Conservation (phyloP, 352 stramenopile species). For the Pythium pyrilobum region DNA sequence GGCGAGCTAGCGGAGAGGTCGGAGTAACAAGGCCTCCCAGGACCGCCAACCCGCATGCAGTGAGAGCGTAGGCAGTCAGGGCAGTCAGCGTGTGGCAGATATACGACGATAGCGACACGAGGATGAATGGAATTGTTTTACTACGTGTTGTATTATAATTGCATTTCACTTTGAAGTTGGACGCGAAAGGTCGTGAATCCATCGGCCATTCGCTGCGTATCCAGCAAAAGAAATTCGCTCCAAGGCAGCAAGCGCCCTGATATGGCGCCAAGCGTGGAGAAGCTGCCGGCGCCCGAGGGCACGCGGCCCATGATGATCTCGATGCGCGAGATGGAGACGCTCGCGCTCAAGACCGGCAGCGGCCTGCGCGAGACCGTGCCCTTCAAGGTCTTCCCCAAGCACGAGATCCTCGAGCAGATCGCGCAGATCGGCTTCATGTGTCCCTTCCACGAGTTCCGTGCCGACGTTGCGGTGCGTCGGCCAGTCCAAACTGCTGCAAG, state of each 20-base stretch:
- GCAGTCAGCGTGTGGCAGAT: too few species aligned
- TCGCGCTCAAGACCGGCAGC: conserved; percentile 73
- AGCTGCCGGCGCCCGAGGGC: conserved; percentile 51
- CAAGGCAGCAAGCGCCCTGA: not conserved
- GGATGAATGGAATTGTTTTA: too few species aligned
- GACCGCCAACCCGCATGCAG: too few species aligned
- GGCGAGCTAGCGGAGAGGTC: too few species aligned
- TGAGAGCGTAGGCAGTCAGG: too few species aligned
- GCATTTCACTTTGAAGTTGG: too few species aligned
- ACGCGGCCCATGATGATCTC: conserved; percentile 81
- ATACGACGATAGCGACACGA: too few species aligned
- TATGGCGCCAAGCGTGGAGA: conserved; percentile 13
- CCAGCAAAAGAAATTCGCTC: not conserved
- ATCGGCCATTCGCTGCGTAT: not conserved
- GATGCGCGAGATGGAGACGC: conserved; percentile 82
- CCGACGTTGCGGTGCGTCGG: conserved; percentile 32
- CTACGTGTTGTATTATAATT: too few species aligned
- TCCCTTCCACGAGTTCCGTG: conserved; percentile 68
- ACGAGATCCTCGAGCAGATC: conserved; percentile 71
- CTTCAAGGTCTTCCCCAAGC: conserved; percentile 65
- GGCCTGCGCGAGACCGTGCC: conserved; percentile 68
- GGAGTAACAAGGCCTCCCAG: too few species aligned
- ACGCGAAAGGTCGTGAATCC: not conserved
- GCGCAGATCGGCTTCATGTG: conserved; percentile 77
- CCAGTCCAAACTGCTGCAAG: not conserved